Conservation (phyloP, 2,329 filamentous ascomycete genomes). For the Juglanconis oblonga region DNA sequence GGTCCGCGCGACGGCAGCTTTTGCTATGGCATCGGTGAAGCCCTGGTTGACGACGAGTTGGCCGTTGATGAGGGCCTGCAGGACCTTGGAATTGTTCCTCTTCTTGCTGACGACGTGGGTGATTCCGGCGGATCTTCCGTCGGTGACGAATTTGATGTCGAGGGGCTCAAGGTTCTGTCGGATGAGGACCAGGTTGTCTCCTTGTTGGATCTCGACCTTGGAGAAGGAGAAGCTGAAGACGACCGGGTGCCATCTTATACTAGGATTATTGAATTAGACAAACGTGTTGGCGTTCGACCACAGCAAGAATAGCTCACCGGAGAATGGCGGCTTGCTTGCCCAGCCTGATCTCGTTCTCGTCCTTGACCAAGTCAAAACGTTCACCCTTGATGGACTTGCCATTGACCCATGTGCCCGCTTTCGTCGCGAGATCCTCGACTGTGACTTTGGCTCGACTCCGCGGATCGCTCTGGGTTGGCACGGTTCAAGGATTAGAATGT, state of each 20-base stretch:
- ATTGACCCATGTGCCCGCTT: conserved; percentile 78
- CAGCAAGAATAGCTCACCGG: conserved; percentile 37
- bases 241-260: conserved; percentile 74
- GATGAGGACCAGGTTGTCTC: conserved; percentile 60
- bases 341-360: conserved; percentile 65
- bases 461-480: conserved; percentile 50
- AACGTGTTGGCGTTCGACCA: not conserved
- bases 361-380: conserved; percentile 52
- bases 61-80: conserved; percentile 82
- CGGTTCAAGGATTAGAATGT: not conserved
- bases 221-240: conserved; percentile 81
- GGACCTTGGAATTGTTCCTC: conserved; percentile 81
- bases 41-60: conserved; percentile 71
- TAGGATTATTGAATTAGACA: conserved; percentile 30
- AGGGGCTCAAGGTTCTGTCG: conserved; percentile 70
- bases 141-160: conserved; percentile 81
- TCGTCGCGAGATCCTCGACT: conserved; percentile 78
- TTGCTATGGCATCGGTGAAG: conserved; percentile 71
- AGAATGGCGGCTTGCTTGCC: conserved; percentile 67
- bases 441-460: conserved; percentile 66
- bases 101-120: conserved; percentile 89
- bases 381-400: conserved; percentile 66
- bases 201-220: conserved; percentile 61
- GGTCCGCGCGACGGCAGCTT: conserved; percentile 51
- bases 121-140: conserved; percentile 68